Evolutionary conservation across 2,329 filamentous ascomycete species (phyloP).

Genomic region (Hymenoscyphus fraxineus): DNA sequence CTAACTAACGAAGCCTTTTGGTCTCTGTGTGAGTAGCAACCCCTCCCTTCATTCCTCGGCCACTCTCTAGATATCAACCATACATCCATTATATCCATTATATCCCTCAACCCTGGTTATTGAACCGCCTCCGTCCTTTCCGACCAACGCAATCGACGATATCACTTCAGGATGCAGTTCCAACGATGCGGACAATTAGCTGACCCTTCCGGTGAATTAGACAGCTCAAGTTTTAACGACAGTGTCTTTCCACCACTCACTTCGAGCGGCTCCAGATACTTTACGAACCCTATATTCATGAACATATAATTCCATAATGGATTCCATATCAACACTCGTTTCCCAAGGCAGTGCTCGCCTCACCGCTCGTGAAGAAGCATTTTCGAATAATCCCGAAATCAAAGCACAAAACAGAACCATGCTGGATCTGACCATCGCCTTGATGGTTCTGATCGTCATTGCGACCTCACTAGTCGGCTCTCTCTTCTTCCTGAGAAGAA

Average conservation of each 20-base stretch:
- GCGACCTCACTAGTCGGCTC: slow-evolving; percentile 63
- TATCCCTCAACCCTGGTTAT: slow-evolving; percentile 4
- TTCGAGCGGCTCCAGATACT: slow-evolving; percentile 1
- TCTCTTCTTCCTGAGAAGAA: slow-evolving; percentile 70
- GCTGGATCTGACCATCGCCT: slow-evolving; percentile 72
- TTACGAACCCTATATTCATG: slow-evolving; percentile 9
- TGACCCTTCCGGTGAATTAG: slow-evolving; percentile 4
- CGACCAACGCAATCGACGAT: background rate
- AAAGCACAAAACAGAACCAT: slow-evolving; percentile 52
- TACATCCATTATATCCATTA: too few species aligned
- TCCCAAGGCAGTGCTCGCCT: slow-evolving; percentile 41
- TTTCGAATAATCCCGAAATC: slow-evolving; percentile 31
- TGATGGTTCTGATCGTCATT: slow-evolving; percentile 74
- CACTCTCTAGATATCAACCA: background rate
- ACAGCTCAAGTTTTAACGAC: background rate
- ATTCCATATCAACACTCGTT: slow-evolving; percentile 29
- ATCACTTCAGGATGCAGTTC: background rate
- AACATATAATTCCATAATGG: slow-evolving; percentile 21
- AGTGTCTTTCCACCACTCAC: slow-evolving; percentile 3
- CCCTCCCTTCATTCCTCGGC: slow-evolving; percentile 9
- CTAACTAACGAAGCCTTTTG: slow-evolving; percentile 6
- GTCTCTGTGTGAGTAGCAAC: slow-evolving; percentile 19
- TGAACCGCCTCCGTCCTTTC: background rate
- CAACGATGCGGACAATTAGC: background rate
- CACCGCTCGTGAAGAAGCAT: slow-evolving; percentile 44